Evolutionary conservation across 164 flowering plant genomes (phyloP).

Genomic region (Tetracentron sinense): DNA sequence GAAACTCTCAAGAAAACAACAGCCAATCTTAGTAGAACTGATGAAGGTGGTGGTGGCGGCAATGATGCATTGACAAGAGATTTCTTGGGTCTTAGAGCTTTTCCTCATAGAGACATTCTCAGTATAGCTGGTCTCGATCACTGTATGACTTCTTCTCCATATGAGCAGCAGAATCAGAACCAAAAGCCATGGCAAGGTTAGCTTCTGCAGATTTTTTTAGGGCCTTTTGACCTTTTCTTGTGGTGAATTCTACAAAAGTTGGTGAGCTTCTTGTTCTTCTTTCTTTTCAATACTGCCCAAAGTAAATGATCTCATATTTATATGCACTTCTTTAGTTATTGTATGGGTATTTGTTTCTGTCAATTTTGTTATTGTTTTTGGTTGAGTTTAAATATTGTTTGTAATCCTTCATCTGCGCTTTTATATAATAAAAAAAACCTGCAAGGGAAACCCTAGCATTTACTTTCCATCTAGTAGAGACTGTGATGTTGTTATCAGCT

Average conservation of each 20-base stretch:
- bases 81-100: slow-evolving; percentile 72
- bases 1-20: slow-evolving; percentile 6
- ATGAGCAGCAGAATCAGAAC: slow-evolving; percentile 35
- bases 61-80: slow-evolving; percentile 74
- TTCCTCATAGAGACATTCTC: slow-evolving; percentile 60
- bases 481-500: too few species aligned
- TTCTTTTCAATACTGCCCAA: slow-evolving; percentile 19
- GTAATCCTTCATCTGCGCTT: slow-evolving; percentile 12
- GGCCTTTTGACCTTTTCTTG: background rate
- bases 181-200: slow-evolving; percentile 69
- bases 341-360: background rate
- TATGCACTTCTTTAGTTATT: background rate
- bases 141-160: slow-evolving; percentile 36
- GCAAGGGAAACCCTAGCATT: background rate
- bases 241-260: background rate
- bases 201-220: slow-evolving; percentile 11
- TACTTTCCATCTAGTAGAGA: background rate
- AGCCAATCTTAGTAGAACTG: slow-evolving; percentile 8
- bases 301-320: background rate
- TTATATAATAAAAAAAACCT: slow-evolving; percentile 7
- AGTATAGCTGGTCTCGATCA: slow-evolving; percentile 50
- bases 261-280: background rate
- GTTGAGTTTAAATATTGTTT: background rate
- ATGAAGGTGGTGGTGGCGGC: slow-evolving; percentile 21
- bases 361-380: slow-evolving; percentile 7